A percentile compares a stretch with the other conserved stretches of the same genome.
phyloP scores from a whole-genome alignment of 441 rosid species.

The Rhodomyrtus psidioides region DNA sequence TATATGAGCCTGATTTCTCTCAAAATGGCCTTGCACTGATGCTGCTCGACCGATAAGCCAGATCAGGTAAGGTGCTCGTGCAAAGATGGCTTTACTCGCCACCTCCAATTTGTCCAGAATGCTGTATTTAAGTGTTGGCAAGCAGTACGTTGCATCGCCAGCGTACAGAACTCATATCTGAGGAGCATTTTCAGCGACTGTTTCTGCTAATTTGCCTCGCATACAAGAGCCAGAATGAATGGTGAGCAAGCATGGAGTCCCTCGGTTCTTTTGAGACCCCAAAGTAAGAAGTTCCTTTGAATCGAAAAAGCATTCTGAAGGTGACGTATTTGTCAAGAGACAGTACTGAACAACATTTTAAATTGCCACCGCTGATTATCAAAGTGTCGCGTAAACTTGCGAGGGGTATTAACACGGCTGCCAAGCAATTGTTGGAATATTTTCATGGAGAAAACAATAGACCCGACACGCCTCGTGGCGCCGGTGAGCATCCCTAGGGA shows the following conservation, averaged over 20 bases:
- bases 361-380: no score
- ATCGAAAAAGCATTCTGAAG: background rate
- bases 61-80: background rate
- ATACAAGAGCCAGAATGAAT: background rate
- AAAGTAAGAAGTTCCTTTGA: background rate
- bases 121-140: background rate
- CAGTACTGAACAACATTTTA: background rate
- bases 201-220: background rate
- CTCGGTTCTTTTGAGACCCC: background rate
- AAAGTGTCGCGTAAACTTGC: no score
- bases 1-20: background rate
- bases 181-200: background rate
- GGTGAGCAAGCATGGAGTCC: background rate
- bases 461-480: rapidly evolving
- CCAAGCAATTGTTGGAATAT: background rate
- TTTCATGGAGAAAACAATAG: background rate
- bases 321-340: background rate
- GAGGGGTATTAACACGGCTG: rapidly evolving
- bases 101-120: background rate
- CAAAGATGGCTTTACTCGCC: background rate
- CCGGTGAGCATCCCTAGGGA: background rate
- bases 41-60: background rate
- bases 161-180: background rate
- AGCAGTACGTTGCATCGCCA: background rate
- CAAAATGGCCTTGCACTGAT: background rate